phyloP scores from a whole-genome alignment of 495 filamentous ascomycete genomes.

The Penicillium pulvis region DNA sequence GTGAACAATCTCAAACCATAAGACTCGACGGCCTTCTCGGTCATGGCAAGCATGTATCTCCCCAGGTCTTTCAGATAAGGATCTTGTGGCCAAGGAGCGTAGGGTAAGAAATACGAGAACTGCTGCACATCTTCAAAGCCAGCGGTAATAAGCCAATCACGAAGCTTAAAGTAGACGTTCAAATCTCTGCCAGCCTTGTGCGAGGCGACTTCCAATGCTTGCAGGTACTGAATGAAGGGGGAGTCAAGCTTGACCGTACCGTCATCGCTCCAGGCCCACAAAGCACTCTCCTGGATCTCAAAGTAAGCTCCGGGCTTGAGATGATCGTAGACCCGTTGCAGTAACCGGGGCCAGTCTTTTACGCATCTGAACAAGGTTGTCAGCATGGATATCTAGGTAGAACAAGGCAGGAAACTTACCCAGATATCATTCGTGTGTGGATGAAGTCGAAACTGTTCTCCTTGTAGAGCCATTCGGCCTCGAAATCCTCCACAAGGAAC shows the following conservation, averaged over 20 bases:
- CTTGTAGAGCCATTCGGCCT: constrained; percentile 32
- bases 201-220: constrained; percentile 23
- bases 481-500: constrained; percentile 38
- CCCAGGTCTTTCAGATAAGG: constrained; percentile 66
- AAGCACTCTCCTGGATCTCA: constrained; percentile 59
- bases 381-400: no score
- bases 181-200: constrained; percentile 45
- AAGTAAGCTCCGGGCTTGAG: constrained; percentile 67
- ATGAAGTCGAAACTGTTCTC: constrained; percentile 30
- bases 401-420: constrained; percentile 12
- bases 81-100: constrained; percentile 68
- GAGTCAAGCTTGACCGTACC: constrained; percentile 50
- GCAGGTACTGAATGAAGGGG: constrained; percentile 50
- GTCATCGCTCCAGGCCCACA: constrained; percentile 52
- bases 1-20: constrained; percentile 60
- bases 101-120: constrained; percentile 59
- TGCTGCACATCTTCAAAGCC: constrained; percentile 63
- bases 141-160: constrained; percentile 39
- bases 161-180: constrained; percentile 42
- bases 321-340: constrained; percentile 31
- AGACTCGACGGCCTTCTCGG: constrained; percentile 58
- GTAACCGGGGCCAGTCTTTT: constrained; percentile 22
- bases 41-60: constrained; percentile 58
- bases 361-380: constrained; percentile 17
- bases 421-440: constrained; percentile 23